A percentile compares a stretch with the other conserved stretches of the same genome.
Conservation (phyloP, 805 yeast genomes). For the Candida nitratophila region DNA sequence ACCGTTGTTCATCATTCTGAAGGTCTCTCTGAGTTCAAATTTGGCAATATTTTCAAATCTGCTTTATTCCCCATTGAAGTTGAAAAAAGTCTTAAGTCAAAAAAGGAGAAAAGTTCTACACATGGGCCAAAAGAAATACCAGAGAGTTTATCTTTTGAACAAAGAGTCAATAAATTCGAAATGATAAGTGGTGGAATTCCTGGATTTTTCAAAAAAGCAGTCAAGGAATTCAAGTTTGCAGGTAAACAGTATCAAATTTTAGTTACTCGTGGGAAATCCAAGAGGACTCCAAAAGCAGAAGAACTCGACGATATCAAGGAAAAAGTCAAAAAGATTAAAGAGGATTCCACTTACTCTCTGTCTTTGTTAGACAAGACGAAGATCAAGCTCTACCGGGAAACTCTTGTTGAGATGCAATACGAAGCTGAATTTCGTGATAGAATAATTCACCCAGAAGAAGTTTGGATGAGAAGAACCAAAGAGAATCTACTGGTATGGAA, state of each 20-base stretch:
- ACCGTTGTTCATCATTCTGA: not conserved
- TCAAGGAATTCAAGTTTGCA: not conserved
- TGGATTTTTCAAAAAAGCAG: not conserved
- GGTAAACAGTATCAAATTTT: not conserved
- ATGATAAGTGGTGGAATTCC: conserved; percentile 18
- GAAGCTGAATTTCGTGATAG: conserved; percentile 21
- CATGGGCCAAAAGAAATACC: not conserved
- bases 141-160: not conserved
- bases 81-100: not conserved
- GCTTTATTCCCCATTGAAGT: not conserved
- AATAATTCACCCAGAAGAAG: conserved; percentile 19
- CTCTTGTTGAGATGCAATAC: conserved; percentile 17
- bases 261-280: not conserved
- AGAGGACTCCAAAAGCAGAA: not conserved
- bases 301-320: not conserved
- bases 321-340: not conserved
- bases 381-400: not conserved
- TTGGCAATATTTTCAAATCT: not conserved
- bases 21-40: not conserved
- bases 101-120: not conserved
- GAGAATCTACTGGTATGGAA: conserved; percentile 18
- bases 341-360: not conserved
- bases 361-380: not conserved
- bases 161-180: conserved; percentile 23
- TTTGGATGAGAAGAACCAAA: conserved; percentile 18